Evolutionary conservation across 805 yeast genomes (phyloP).

Genomic region (Wickerhamomyces alni): DNA sequence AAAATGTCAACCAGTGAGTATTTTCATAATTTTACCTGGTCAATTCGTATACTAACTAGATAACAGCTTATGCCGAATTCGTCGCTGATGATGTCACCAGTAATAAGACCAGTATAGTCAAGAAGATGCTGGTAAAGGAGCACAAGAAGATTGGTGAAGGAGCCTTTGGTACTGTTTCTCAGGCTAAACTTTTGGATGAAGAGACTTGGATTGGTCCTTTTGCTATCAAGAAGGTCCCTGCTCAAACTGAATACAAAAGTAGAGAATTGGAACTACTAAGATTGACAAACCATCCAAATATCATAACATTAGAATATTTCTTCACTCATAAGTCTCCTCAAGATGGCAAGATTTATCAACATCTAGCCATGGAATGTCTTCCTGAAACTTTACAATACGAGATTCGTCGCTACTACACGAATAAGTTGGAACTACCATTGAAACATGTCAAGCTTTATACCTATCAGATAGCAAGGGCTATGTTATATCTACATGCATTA

Average conservation of each 20-base stretch:
- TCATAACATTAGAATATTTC: slow-evolving; percentile 61
- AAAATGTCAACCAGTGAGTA: background rate
- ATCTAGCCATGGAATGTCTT: slow-evolving; percentile 80
- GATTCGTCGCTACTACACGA: slow-evolving; percentile 60
- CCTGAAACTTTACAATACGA: slow-evolving; percentile 78
- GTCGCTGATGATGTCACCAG: slow-evolving; percentile 57
- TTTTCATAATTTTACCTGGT: too few species aligned
- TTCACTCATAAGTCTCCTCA: slow-evolving; percentile 60
- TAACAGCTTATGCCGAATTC: slow-evolving; percentile 28
- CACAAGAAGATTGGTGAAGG: slow-evolving; percentile 78
- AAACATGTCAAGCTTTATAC: slow-evolving; percentile 73
- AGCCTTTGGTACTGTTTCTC: slow-evolving; percentile 81
- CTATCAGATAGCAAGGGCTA: slow-evolving; percentile 76
- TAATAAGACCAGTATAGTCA: slow-evolving; percentile 44
- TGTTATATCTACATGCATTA: slow-evolving; percentile 75
- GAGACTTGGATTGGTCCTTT: slow-evolving; percentile 67
- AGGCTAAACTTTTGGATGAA: slow-evolving; percentile 49
- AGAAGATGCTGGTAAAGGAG: slow-evolving; percentile 65
- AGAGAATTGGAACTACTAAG: slow-evolving; percentile 75
- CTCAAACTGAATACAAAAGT: slow-evolving; percentile 80
- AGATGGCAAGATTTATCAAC: slow-evolving; percentile 68
- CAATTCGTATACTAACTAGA: background rate
- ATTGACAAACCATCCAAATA: slow-evolving; percentile 74
- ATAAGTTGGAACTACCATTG: slow-evolving; percentile 57
- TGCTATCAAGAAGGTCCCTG: slow-evolving; percentile 81